Evolutionary conservation across 1,284 basidiomycete genomes (phyloP).

Genomic region (Ustilago cynodontis): DNA sequence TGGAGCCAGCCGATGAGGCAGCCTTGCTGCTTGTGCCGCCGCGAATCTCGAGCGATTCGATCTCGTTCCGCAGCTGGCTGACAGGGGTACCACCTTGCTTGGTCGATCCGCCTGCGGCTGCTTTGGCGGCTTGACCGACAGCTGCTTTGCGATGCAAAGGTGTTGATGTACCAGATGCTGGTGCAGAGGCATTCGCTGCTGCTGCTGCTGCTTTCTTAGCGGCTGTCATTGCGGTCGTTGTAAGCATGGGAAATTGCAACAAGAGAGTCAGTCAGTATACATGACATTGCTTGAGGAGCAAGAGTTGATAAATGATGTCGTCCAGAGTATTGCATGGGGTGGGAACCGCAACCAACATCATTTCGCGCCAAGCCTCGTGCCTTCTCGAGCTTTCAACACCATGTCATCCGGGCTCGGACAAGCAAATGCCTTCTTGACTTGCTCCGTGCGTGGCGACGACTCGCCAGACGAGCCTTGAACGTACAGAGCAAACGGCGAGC

Average conservation of each 20-base stretch:
- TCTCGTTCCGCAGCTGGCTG: conserved; percentile 59
- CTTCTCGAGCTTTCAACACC: conserved; percentile 81
- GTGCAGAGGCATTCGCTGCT: conserved; percentile 35
- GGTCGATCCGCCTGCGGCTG: conserved; percentile 38
- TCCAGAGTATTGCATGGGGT: background rate
- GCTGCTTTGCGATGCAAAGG: conserved; percentile 50
- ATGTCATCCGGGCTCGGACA: conserved; percentile 88
- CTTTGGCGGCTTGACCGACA: conserved; percentile 48
- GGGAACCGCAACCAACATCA: background rate
- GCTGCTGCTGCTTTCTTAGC: conserved; percentile 46
- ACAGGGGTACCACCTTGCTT: conserved; percentile 70
- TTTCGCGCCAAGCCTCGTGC: conserved; percentile 73
- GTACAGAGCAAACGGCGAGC: conserved; percentile 50
- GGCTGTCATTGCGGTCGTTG: conserved; percentile 9
- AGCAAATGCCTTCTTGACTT: conserved; percentile 74
- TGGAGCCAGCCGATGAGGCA: conserved; percentile 41
- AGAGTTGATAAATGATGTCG: background rate
- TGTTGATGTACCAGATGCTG: conserved; percentile 49
- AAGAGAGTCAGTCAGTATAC: conserved; percentile 8
- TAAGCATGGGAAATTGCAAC: background rate
- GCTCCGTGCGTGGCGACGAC: conserved; percentile 26
- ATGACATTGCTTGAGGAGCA: background rate
- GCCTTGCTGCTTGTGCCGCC: conserved; percentile 43
- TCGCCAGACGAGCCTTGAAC: conserved; percentile 20
- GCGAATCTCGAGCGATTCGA: conserved; percentile 55